These are phyloP conservation scores for Pichia californica DNA, from an alignment of 805 yeast genomes.

Conservation along the genomic window DNA sequence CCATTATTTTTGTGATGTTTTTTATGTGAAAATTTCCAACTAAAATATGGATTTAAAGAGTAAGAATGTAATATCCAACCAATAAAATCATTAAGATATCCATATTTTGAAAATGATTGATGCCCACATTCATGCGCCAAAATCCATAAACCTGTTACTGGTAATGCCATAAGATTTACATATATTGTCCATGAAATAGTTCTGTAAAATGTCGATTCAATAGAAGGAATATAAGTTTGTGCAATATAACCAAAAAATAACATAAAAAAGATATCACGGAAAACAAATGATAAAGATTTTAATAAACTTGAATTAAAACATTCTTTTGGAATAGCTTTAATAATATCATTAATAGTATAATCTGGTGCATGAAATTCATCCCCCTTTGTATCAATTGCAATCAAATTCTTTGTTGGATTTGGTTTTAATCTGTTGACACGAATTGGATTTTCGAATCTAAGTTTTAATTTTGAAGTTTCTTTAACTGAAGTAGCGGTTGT, in stretches of 20 bases:
- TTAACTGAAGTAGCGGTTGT: no score
- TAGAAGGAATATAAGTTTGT: slow-evolving; percentile 36
- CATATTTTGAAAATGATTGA: slow-evolving; percentile 52
- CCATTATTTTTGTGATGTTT: slow-evolving; percentile 63
- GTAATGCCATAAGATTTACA: slow-evolving; percentile 38
- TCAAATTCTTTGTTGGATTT: no score
- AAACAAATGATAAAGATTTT: slow-evolving; percentile 45
- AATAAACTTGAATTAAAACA: slow-evolving; percentile 50
- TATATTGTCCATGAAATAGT: slow-evolving; percentile 35
- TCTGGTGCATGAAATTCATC: slow-evolving; percentile 55
- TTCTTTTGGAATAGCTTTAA: slow-evolving; percentile 53
- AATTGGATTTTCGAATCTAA: no score
- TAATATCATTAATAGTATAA: slow-evolving; percentile 50
- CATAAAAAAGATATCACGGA: slow-evolving; percentile 46
- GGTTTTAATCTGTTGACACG: no score
- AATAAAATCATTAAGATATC: slow-evolving; percentile 44
- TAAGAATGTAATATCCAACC: slow-evolving; percentile 60
- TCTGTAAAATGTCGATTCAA: slow-evolving; percentile 30
- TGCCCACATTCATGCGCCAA: slow-evolving; percentile 64
- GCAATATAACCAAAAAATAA: slow-evolving; percentile 37
- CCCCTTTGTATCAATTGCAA: slow-evolving; percentile 49
- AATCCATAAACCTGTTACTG: slow-evolving; percentile 56
- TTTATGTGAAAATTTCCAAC: slow-evolving; percentile 56
- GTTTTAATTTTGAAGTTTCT: no score
- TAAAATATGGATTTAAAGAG: slow-evolving; percentile 51